Percentiles rank a stretch among this genome's conserved stretches.
Evolutionary conservation across 805 yeast genomes (phyloP).

Genomic region (Wickerhamomyces alni): DNA sequence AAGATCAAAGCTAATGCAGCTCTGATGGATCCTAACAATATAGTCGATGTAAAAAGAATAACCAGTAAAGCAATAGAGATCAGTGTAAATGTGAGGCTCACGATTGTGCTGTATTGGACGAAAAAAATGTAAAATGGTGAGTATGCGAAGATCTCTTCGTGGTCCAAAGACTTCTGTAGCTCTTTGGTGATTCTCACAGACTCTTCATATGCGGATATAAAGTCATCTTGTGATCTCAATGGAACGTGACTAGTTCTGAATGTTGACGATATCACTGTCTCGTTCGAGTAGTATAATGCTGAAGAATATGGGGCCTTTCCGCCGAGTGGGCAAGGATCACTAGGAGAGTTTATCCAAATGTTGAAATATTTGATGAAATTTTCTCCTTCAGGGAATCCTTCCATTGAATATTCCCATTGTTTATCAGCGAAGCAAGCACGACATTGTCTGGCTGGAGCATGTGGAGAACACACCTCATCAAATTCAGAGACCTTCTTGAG

Average conservation of each 20-base stretch:
- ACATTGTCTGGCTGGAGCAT: constrained; percentile 65
- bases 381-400: constrained; percentile 71
- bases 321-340: constrained; percentile 91
- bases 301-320: constrained; percentile 88
- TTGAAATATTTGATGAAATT: constrained; percentile 68
- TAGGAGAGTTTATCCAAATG: constrained; percentile 78
- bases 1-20: constrained; percentile 51
- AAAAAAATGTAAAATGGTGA: constrained; percentile 91
- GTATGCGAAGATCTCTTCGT: constrained; percentile 70
- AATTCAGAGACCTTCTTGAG: constrained; percentile 41
- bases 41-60: constrained; percentile 46
- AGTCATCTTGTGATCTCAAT: constrained; percentile 75
- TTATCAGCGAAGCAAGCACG: constrained; percentile 62
- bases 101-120: constrained; percentile 74
- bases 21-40: constrained; percentile 60
- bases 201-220: constrained; percentile 70
- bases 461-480: constrained; percentile 59
- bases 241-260: constrained; percentile 81
- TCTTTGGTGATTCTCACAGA: constrained; percentile 63
- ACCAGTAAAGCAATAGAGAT: constrained; percentile 45
- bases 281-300: constrained; percentile 42
- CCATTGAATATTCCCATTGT: constrained; percentile 67
- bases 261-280: constrained; percentile 47
- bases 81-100: constrained; percentile 50
- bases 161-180: constrained; percentile 34